Evolutionary conservation across 2,329 filamentous ascomycete genomes (phyloP).

Genomic region (Ceratocystis smalleyi): DNA sequence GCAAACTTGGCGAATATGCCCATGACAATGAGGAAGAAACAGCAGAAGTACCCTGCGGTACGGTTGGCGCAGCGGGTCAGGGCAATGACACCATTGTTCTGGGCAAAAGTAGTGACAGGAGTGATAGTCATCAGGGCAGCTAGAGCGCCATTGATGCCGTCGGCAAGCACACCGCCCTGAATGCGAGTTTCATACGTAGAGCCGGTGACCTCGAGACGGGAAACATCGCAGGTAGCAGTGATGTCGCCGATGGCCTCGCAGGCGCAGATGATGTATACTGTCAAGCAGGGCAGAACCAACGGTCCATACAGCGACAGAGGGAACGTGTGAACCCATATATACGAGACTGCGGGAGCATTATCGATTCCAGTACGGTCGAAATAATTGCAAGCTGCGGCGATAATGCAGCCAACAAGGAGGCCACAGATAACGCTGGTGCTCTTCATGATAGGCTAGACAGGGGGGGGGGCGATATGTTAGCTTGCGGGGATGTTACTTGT

Average conservation of each 20-base stretch:
- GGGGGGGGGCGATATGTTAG: neutral
- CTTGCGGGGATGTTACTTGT: neutral
- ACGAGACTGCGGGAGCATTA: constrained; percentile 52
- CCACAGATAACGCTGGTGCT: constrained; percentile 62
- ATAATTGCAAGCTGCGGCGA: constrained; percentile 63
- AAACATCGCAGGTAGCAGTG: constrained; percentile 69
- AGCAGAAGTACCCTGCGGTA: constrained; percentile 64
- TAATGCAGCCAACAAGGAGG: constrained; percentile 59
- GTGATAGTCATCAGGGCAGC: constrained; percentile 66
- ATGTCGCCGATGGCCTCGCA: constrained; percentile 72
- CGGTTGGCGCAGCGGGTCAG: constrained; percentile 69
- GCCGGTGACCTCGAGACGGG: constrained; percentile 57
- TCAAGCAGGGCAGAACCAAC: constrained; percentile 55
- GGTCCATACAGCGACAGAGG: constrained; percentile 55
- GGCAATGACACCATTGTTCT: constrained; percentile 75
- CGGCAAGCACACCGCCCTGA: constrained; percentile 63
- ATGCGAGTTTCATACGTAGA: constrained; percentile 58
- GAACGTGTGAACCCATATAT: constrained; percentile 70
- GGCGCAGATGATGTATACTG: constrained; percentile 55
- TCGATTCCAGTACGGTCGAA: constrained; percentile 61
- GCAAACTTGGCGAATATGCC: constrained; percentile 74
- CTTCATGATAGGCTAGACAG: constrained; percentile 57
- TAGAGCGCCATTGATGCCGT: constrained; percentile 60
- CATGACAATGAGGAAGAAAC: constrained; percentile 62
- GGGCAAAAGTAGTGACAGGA: constrained; percentile 65